Percentiles rank a stretch among this genome's conserved stretches.
Evolutionary conservation across 108 stramenopile genomes (phyloP).

Genomic region (Ochromonas danica): DNA sequence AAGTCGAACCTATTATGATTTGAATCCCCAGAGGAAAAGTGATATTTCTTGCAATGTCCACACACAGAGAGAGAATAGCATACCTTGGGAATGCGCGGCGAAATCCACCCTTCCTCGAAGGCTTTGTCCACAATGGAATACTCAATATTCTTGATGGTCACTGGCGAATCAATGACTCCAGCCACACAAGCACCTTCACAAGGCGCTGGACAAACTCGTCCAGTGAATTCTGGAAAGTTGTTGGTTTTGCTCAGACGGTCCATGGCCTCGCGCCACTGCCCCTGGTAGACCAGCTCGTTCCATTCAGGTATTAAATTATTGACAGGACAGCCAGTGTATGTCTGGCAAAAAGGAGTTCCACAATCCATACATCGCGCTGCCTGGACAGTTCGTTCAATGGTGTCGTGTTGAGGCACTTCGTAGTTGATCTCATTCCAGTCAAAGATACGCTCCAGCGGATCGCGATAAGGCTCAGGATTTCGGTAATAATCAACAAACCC

Average conservation of each 20-base stretch:
- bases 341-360: conserved; percentile 96
- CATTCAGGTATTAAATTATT: conserved; percentile 97
- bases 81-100: conserved; percentile 78
- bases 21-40: too few relatives aligned
- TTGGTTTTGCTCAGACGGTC: conserved; percentile 89
- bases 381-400: conserved; percentile 78
- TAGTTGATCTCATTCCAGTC: conserved; percentile 96
- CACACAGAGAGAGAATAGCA: too few relatives aligned
- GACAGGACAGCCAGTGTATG: conserved; percentile 91
- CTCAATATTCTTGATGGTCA: conserved; percentile 96
- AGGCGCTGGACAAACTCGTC: conserved; percentile 92
- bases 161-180: conserved; percentile 83
- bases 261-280: conserved; percentile 87
- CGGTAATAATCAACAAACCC: conserved; percentile 93
- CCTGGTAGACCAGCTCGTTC: conserved; percentile 93
- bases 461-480: conserved; percentile 91
- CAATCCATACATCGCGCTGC: conserved; percentile 90
- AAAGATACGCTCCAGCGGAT: conserved; percentile 75
- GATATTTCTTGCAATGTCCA: too few relatives aligned
- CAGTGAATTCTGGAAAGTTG: conserved; percentile 99
- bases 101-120: conserved; percentile 86
- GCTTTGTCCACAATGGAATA: conserved; percentile 92
- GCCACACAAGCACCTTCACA: conserved; percentile 96
- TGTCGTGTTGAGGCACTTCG: conserved; percentile 71
- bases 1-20: too few relatives aligned